These are phyloP conservation scores for Cystobasidium ongulense DNA, from an alignment of 768 basidiomycete species.

Conservation along the genomic window DNA sequence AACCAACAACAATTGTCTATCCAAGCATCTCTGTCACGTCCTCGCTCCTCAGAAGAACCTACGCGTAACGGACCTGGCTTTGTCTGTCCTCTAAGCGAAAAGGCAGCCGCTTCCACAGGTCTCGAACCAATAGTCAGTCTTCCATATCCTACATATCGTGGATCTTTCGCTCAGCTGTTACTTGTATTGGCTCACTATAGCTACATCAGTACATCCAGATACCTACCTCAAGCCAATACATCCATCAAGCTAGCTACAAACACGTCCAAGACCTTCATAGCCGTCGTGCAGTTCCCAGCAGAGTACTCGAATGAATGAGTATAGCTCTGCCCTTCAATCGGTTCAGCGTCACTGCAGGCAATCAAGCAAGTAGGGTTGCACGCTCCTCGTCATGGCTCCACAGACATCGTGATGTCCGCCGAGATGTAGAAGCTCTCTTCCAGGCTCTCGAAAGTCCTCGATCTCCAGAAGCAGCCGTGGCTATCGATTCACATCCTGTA, in stretches of 20 bases:
- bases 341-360: not conserved
- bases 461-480: not conserved
- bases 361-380: not conserved
- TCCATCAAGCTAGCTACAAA: not conserved
- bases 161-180: not conserved
- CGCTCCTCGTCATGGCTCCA: not conserved
- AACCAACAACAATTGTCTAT: not conserved
- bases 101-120: not conserved
- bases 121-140: not conserved
- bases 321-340: not conserved
- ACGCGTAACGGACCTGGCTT: not conserved
- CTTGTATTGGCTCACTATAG: not conserved
- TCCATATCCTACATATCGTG: not conserved
- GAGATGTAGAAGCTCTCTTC: not conserved
- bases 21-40: not conserved
- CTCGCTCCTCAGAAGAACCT: not conserved
- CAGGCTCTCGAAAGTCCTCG: not conserved
- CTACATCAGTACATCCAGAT: not conserved
- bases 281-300: not conserved
- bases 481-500: not conserved
- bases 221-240: no score
- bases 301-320: not conserved
- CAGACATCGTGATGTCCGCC: not conserved
- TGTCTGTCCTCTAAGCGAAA: not conserved
- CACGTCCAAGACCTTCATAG: not conserved